These are phyloP conservation scores for Xylaria sp. DNA, from an alignment of 2,329 filamentous ascomycete species.

Conservation along the genomic window DNA sequence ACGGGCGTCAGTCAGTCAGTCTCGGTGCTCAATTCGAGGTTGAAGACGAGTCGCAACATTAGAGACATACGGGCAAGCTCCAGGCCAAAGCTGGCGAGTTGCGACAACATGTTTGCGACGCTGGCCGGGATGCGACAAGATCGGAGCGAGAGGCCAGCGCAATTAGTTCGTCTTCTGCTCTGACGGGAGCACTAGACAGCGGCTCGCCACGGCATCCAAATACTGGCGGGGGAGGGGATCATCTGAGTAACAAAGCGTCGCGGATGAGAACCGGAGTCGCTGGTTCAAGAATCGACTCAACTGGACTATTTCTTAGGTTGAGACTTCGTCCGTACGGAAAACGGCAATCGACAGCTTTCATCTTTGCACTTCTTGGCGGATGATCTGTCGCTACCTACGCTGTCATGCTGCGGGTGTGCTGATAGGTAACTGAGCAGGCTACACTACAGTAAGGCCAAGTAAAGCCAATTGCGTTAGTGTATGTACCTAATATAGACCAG, in stretches of 20 bases:
- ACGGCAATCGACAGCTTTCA: conserved; percentile 35
- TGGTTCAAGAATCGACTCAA: conserved; percentile 8
- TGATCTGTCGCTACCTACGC: conserved; percentile 17
- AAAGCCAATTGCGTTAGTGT: neutral
- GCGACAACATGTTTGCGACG: conserved; percentile 51
- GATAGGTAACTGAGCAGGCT: conserved; percentile 16
- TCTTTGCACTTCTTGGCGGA: conserved; percentile 36
- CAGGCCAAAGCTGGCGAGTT: conserved; percentile 51
- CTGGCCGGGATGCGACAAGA: conserved; percentile 32
- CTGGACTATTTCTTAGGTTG: neutral
- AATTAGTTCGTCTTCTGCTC: conserved; percentile 38
- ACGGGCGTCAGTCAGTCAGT: conserved; percentile 25
- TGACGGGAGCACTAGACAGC: conserved; percentile 38
- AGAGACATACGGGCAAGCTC: conserved; percentile 54
- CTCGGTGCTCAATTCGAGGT: neutral
- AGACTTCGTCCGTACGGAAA: conserved; percentile 13
- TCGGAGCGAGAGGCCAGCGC: conserved; percentile 38
- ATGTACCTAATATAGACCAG: neutral
- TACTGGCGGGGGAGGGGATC: conserved; percentile 21
- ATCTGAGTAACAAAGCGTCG: conserved; percentile 21
- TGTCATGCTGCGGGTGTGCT: neutral
- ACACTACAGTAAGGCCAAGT: neutral
- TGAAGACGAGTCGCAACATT: conserved; percentile 18
- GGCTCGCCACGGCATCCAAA: conserved; percentile 44
- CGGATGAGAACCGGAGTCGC: neutral